Evolutionary conservation across 2,329 filamentous ascomycete genomes (phyloP).

Genomic region (Epichloe bromicola): DNA sequence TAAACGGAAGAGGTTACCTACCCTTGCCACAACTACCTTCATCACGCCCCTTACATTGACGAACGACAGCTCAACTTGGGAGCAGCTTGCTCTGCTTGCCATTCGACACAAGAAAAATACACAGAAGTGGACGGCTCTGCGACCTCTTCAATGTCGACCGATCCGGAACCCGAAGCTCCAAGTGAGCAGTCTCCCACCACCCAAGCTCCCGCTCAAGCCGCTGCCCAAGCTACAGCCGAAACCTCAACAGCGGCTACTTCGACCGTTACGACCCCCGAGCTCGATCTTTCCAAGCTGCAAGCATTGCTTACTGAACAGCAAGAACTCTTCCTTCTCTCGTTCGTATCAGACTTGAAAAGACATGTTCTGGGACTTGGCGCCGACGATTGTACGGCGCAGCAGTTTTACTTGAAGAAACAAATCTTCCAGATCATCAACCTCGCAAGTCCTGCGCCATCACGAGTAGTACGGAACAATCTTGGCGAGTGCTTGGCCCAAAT

Average conservation of each 20-base stretch:
- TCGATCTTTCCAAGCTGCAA: slow-evolving; percentile 83
- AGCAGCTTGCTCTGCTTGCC: background rate
- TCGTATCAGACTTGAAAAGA: slow-evolving; percentile 68
- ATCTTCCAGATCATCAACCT: slow-evolving; percentile 87
- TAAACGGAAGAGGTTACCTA: no score
- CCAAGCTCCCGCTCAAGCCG: background rate
- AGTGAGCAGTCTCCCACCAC: slow-evolving; percentile 7
- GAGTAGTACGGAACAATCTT: slow-evolving; percentile 81
- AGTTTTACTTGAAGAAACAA: slow-evolving; percentile 87
- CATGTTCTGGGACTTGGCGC: slow-evolving; percentile 63
- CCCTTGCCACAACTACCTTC: background rate
- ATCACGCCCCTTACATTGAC: background rate
- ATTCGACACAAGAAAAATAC: background rate
- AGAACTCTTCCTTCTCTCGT: slow-evolving; percentile 84
- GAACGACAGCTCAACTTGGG: background rate
- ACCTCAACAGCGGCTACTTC: slow-evolving; percentile 16
- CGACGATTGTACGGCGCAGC: slow-evolving; percentile 76
- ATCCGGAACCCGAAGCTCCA: slow-evolving; percentile 22
- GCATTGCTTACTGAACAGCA: slow-evolving; percentile 87
- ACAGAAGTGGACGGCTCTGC: background rate
- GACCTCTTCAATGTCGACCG: slow-evolving; percentile 21
- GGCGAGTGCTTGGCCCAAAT: slow-evolving; percentile 74
- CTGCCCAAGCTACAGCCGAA: slow-evolving; percentile 7
- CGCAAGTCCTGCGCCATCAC: slow-evolving; percentile 67
- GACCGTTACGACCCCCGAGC: slow-evolving; percentile 52